phyloP scores from a whole-genome alignment of 768 basidiomycete genomes.

The Melanogaster broomeanus region DNA sequence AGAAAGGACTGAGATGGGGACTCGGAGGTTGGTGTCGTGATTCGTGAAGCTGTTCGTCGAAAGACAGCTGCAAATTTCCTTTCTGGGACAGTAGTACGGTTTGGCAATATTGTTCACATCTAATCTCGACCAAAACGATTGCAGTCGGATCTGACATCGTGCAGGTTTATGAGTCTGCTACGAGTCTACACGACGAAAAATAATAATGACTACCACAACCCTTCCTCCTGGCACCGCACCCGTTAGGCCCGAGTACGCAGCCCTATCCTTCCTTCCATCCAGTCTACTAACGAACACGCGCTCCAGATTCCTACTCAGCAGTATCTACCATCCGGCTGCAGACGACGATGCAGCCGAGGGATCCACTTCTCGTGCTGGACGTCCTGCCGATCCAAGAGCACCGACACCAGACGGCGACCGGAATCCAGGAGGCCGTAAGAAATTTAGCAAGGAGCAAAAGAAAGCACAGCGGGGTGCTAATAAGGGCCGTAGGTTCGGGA shows the following conservation, averaged over 20 bases:
- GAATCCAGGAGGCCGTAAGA: slow-evolving; percentile 35
- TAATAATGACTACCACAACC: slow-evolving; percentile 7
- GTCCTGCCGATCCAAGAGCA: slow-evolving; percentile 26
- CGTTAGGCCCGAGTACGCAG: slow-evolving; percentile 51
- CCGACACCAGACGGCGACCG: slow-evolving; percentile 34
- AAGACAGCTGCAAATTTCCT: slow-evolving; percentile 11
- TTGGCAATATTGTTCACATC: too few species aligned
- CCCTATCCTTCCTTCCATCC: not conserved
- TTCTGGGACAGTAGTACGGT: slow-evolving; percentile 4
- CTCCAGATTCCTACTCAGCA: slow-evolving; percentile 43
- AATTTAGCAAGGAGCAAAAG: slow-evolving; percentile 62
- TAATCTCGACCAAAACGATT: too few species aligned
- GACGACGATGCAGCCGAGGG: slow-evolving; percentile 72
- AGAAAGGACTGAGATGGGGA: not conserved
- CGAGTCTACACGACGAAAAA: too few species aligned
- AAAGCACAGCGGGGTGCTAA: slow-evolving; percentile 81
- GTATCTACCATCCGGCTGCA: slow-evolving; percentile 25
- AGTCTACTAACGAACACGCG: not conserved
- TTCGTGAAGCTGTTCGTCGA: too few species aligned
- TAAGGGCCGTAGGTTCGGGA: slow-evolving; percentile 78
- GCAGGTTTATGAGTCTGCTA: too few species aligned
- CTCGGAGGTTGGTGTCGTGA: not conserved
- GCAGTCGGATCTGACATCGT: too few species aligned
- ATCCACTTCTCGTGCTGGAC: slow-evolving; percentile 37
- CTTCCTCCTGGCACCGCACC: slow-evolving; percentile 49